Conservation (phyloP, 441 rosid species). For the Populus hybrid region DNA sequence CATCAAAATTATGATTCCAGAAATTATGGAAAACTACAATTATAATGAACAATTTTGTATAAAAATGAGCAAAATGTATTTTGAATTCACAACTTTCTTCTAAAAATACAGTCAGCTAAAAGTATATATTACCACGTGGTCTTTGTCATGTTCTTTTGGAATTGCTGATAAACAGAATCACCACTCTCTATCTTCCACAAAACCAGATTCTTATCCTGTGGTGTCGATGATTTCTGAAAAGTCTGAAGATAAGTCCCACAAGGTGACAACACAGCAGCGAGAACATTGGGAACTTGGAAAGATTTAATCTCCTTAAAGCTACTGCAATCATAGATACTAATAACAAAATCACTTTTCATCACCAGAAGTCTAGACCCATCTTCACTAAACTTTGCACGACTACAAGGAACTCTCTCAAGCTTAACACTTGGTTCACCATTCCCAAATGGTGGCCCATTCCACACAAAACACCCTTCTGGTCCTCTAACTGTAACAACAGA, state of each 20-base stretch:
- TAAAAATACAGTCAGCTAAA: not conserved
- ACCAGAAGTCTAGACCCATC: constrained; percentile 78
- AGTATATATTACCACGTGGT: constrained; percentile 54
- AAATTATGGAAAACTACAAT: not conserved
- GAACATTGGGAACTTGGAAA: constrained; percentile 55
- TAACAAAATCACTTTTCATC: constrained; percentile 46
- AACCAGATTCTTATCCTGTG: constrained; percentile 78
- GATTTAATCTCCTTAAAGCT: constrained; percentile 57
- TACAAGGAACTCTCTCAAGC: constrained; percentile 62
- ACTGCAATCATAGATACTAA: constrained; percentile 57
- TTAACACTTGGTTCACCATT: constrained; percentile 55
- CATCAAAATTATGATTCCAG: not conserved
- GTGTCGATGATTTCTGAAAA: constrained; percentile 70
- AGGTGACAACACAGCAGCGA: constrained; percentile 64
- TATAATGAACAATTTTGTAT: not conserved
- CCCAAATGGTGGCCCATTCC: constrained; percentile 82
- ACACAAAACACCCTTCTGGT: constrained; percentile 65
- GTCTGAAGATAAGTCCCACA: constrained; percentile 79
- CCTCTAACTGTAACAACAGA: constrained; percentile 47
- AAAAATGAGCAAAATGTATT: not conserved
- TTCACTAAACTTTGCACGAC: constrained; percentile 51
- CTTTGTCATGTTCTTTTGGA: constrained; percentile 80
- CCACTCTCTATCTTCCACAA: constrained; percentile 64
- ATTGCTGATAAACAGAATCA: constrained; percentile 57
- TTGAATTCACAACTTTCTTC: not conserved